Conservation (phyloP, 169 alveolate genomes). For the Toxoplasma gondii region DNA sequence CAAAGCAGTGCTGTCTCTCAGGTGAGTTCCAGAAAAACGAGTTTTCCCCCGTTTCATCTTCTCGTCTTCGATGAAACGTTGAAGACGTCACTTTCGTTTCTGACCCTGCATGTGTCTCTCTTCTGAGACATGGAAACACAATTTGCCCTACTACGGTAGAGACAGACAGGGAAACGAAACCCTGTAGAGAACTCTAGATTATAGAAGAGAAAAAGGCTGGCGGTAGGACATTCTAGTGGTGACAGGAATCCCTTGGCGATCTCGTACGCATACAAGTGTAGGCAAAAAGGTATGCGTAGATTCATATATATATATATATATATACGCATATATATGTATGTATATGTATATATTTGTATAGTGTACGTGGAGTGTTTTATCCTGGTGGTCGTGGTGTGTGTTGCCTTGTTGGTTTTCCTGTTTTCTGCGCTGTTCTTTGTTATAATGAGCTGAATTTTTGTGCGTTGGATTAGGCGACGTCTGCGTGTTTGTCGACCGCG, state of each 20-base stretch:
- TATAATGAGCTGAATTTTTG: too few relatives aligned
- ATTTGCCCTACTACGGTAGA: too few relatives aligned
- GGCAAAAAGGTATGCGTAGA: neutral
- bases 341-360: neutral
- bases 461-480: neutral
- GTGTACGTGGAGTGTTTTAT: neutral
- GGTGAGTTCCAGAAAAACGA: neutral
- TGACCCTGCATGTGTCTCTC: too few relatives aligned
- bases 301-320: neutral
- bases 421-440: neutral
- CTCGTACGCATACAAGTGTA: neutral
- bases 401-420: neutral
- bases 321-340: neutral
- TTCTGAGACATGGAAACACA: too few relatives aligned
- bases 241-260: neutral
- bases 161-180: too few relatives aligned
- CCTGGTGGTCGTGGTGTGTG: neutral
- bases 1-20: conserved; percentile 45
- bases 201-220: too few relatives aligned
- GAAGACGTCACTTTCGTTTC: neutral
- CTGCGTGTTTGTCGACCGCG: neutral
- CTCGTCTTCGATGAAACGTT: neutral
- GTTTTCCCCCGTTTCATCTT: neutral
- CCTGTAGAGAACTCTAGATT: too few relatives aligned
- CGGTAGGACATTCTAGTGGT: too few relatives aligned